Evolutionary conservation across 2,329 filamentous ascomycete species (phyloP), one percentile per base, ranked within the genome.

Genomic region (Monascus ruber): DNA sequence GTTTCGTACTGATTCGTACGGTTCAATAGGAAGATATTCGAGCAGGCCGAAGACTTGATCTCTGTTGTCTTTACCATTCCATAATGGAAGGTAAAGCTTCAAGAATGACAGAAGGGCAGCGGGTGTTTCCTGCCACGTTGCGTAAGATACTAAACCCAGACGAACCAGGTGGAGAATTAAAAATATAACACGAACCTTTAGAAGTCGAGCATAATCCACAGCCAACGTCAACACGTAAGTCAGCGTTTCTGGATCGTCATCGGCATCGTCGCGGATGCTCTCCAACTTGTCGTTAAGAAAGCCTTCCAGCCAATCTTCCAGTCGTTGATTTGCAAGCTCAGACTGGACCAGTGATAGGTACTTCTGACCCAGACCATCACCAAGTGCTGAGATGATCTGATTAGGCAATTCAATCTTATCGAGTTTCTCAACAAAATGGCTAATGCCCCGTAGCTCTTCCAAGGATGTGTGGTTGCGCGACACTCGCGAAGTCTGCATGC

Each of bases 371-470:
- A 93, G 66, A 3, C 81, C 81, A 52, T 93, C 83, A 2, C 74
- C 76, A 9, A 93, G 66, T 4, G 84, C 77, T 4, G 86, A 83
- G 32, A 87, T 77, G 2, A 93, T 69, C 59, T 94, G 86, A 46
- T 83, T 87, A 0, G 86, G 86, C 32, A 87, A 65, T 58, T 91
- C 83, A 25, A 94, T 79, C 47, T 73, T 83, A 49, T 93, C 85
- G 6, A 94, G 61, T 41, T 76, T 82, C 34, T 75, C 73, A 5
- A 86, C 79, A 43, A 94, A 81, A 36, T 76, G 71, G 24, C 77
- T 68, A 8, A 79, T 78, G 44, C 71, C 79, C 49, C 86, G 81
- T 39, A 93, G 77, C 53, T 93, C 86, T 54, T 93, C 85, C 4
- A 93, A 62, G 3, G 76, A 60, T 33, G 52, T 67, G 45, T 56